Evolutionary conservation across 768 basidiomycete species (phyloP).

Genomic region (Macrolepiota albuminosa): DNA sequence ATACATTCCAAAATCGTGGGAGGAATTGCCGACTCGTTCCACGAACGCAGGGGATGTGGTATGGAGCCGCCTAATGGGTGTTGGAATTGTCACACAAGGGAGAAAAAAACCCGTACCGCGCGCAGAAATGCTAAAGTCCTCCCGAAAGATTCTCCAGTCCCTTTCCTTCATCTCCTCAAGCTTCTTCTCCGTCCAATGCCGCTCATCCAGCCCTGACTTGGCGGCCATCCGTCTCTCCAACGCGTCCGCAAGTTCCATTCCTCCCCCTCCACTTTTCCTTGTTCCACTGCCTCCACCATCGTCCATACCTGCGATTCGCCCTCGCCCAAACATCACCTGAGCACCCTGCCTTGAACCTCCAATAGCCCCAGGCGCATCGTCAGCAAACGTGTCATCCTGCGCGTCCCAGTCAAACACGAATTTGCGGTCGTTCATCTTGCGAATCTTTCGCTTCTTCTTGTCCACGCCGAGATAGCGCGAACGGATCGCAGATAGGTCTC

Average conservation of each 20-base stretch:
- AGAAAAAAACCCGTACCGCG: conserved; percentile 51
- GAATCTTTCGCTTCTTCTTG: conserved; percentile 90
- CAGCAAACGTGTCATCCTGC: conserved; percentile 88
- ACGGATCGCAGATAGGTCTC: conserved; percentile 77
- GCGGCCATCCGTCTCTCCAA: conserved; percentile 80
- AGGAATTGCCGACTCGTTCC: conserved; percentile 87
- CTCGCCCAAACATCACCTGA: conserved; percentile 85
- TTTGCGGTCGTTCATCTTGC: conserved; percentile 94
- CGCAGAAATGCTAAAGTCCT: conserved; percentile 95
- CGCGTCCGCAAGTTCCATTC: conserved; percentile 65
- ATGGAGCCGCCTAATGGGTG: conserved; percentile 73
- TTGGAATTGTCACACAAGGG: not conserved
- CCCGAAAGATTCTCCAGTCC: conserved; percentile 98
- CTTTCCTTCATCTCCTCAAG: conserved; percentile 92
- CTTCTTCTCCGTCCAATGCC: conserved; percentile 97
- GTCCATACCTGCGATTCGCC: conserved; percentile 83
- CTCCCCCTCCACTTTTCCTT: conserved; percentile 28
- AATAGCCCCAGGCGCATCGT: conserved; percentile 67
- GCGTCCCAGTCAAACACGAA: conserved; percentile 99
- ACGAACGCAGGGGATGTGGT: conserved; percentile 89
- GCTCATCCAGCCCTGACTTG: conserved; percentile 82
- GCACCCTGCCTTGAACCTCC: conserved; percentile 75
- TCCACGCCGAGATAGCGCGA: conserved; percentile 93
- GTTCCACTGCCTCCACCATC: conserved; percentile 54
- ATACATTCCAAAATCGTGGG: conserved; percentile 75